A percentile compares a stretch with the other conserved stretches of the same genome.
phyloP scores from a whole-genome alignment of 306 rosid species.

The Macrotyloma uniflorum region DNA sequence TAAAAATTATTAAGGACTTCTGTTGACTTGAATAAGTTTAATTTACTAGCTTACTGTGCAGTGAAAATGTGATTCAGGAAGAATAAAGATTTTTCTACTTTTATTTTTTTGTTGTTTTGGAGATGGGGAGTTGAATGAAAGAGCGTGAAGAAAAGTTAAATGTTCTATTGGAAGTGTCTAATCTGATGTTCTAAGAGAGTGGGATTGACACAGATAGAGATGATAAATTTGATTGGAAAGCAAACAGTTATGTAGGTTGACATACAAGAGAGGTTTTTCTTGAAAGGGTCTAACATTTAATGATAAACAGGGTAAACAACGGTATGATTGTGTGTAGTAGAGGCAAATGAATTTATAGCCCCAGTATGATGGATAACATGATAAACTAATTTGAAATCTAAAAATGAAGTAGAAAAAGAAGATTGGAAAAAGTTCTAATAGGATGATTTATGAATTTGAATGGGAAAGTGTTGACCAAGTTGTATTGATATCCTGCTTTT shows the following conservation, averaged over 20 bases:
- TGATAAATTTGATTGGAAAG: neutral
- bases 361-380: neutral
- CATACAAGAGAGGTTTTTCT: neutral
- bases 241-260: neutral
- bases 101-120: neutral
- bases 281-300: neutral
- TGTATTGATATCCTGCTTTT: conserved; percentile 7
- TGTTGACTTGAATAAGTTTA: neutral
- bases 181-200: neutral
- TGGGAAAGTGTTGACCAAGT: conserved; percentile 6
- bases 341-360: neutral
- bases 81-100: neutral
- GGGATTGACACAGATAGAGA: neutral
- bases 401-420: neutral
- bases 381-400: neutral
- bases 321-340: neutral
- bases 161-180: neutral
- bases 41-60: neutral
- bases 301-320: neutral
- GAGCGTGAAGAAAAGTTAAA: neutral
- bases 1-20: neutral
- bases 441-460: neutral
- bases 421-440: neutral
- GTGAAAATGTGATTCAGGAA: neutral
- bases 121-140: neutral